These are phyloP conservation scores for Populus ilicifolia DNA, from an alignment of 345 rosid genomes.

Conservation along the genomic window DNA sequence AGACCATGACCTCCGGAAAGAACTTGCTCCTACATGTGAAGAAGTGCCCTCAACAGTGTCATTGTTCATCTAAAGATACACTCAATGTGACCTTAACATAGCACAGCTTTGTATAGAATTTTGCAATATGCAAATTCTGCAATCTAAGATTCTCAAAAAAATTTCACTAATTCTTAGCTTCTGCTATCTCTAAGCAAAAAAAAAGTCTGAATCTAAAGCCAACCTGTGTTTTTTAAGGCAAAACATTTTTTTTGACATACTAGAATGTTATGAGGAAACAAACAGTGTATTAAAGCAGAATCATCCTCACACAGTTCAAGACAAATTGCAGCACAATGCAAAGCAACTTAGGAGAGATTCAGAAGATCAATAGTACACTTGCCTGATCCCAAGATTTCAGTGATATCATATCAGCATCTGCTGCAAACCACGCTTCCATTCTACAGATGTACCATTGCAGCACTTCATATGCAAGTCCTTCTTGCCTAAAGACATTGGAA, in stretches of 20 bases:
- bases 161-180: not conserved
- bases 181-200: not conserved
- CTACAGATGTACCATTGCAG: conserved; percentile 87
- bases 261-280: not conserved
- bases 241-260: not conserved
- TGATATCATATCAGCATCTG: conserved; percentile 83
- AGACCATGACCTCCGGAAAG: conserved; percentile 94
- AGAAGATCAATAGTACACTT: conserved; percentile 20
- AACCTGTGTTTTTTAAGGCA: not conserved
- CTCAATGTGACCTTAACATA: not conserved
- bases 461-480: conserved; percentile 75
- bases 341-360: not conserved
- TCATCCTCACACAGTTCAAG: not conserved
- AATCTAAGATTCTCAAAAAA: not conserved
- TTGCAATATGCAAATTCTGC: not conserved
- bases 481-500: conserved; percentile 44
- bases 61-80: not conserved
- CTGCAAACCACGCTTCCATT: conserved; percentile 97
- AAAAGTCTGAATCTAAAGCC: not conserved
- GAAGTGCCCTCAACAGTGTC: conserved; percentile 7
- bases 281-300: not conserved
- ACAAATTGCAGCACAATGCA: not conserved
- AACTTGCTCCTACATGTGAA: conserved; percentile 62
- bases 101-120: not conserved
- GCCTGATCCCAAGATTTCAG: conserved; percentile 90